These are phyloP conservation scores for Salvia hispanica DNA, from an alignment of 257 asterid genomes.

Conservation along the genomic window DNA sequence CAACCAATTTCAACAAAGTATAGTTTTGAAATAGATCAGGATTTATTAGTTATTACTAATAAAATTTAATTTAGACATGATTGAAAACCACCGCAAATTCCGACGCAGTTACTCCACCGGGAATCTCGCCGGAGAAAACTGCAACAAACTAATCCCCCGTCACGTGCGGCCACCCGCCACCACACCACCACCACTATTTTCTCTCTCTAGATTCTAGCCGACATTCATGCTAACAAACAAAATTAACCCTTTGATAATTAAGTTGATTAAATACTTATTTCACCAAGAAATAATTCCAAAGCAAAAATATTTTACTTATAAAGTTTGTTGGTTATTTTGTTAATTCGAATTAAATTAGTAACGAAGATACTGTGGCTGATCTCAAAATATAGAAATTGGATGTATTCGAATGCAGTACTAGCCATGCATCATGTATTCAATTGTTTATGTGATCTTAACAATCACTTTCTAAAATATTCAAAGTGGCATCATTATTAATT, in stretches of 20 bases:
- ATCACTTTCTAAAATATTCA: not conserved
- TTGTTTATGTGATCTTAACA: not conserved
- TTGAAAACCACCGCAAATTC: slow-evolving; percentile 1
- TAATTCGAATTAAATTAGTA: too few species aligned
- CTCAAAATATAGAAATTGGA: not conserved
- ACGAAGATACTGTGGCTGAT: slow-evolving; percentile 16
- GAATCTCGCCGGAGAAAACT: slow-evolving; percentile 69
- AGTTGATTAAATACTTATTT: not conserved
- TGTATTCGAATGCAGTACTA: not conserved
- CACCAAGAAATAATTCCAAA: not conserved
- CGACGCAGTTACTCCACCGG: slow-evolving; percentile 28
- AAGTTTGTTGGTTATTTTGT: not conserved
- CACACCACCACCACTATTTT: slow-evolving; percentile 6
- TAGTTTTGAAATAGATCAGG: too few species aligned
- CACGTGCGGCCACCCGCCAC: slow-evolving; percentile 45
- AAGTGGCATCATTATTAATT: not conserved
- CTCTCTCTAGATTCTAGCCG: slow-evolving; percentile 4
- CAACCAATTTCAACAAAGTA: too few species aligned
- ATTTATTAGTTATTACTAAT: too few species aligned
- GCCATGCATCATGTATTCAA: not conserved
- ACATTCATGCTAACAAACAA: slow-evolving; percentile 27
- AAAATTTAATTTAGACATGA: not conserved
- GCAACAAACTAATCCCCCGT: slow-evolving; percentile 37
- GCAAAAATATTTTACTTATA: not conserved
- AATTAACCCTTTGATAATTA: not conserved